Percentiles rank a stretch among this genome's conserved stretches.
These are phyloP conservation scores for Triticum turgidum DNA, from an alignment of 176 grass and related monocot species.

Conservation along the genomic window DNA sequence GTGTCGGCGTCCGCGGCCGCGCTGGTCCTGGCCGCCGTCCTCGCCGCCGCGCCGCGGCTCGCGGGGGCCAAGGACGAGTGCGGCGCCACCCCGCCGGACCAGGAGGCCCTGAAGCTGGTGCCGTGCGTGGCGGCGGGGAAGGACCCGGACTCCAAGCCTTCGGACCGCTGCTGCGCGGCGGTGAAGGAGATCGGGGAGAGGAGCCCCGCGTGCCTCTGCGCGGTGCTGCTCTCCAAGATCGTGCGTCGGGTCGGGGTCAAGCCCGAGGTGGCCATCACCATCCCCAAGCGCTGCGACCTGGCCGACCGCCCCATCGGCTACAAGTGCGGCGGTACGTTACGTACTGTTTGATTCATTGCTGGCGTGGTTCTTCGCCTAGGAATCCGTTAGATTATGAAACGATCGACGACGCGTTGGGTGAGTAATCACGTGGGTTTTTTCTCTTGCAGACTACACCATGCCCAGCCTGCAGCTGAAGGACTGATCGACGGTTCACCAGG, in stretches of 20 bases:
- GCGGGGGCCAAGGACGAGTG: constrained; percentile 22
- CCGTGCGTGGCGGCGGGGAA: constrained; percentile 47
- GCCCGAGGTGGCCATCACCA: constrained; percentile 51
- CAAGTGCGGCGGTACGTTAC: constrained; percentile 55
- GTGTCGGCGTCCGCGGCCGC: background rate
- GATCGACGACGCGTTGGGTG: background rate
- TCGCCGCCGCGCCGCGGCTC: background rate
- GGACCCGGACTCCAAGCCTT: constrained; percentile 14
- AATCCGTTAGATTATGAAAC: background rate
- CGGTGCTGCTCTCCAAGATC: constrained; percentile 54
- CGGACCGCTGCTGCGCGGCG: constrained; percentile 46
- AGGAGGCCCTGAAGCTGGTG: constrained; percentile 43
- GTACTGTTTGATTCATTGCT: background rate
- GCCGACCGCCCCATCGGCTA: constrained; percentile 48
- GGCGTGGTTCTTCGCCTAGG: background rate
- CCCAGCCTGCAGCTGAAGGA: constrained; percentile 25
- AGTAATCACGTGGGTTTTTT: background rate
- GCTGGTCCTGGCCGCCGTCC: background rate
- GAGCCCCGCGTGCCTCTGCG: constrained; percentile 57
- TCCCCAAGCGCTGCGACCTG: constrained; percentile 65
- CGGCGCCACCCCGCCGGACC: constrained; percentile 29
- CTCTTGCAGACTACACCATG: constrained; percentile 38
- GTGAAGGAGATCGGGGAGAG: constrained; percentile 41
- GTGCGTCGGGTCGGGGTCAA: constrained; percentile 43
- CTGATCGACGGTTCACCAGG: background rate